Evolutionary conservation across 371 early-diverging fungal genomes (phyloP).

Genomic region (Apophysomyces variabilis): DNA sequence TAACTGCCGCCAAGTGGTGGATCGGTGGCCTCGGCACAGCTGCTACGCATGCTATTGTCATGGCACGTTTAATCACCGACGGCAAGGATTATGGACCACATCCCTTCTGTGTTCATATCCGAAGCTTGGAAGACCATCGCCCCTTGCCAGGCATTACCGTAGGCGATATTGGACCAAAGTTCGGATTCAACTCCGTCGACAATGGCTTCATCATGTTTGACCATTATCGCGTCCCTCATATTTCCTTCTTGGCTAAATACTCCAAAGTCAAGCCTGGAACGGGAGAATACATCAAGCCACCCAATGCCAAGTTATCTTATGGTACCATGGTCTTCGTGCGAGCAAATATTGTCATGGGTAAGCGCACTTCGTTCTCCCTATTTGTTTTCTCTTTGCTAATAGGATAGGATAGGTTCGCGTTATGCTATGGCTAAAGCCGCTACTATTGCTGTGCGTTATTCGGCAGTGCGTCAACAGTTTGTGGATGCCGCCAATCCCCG

Average conservation of each 20-base stretch:
- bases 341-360: slow-evolving; percentile 60
- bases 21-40: slow-evolving; percentile 86
- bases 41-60: slow-evolving; percentile 81
- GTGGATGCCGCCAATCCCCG: slow-evolving; percentile 59
- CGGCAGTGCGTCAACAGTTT: slow-evolving; percentile 84
- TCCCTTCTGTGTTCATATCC: slow-evolving; percentile 78
- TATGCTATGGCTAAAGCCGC: slow-evolving; percentile 78
- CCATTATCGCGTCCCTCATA: slow-evolving; percentile 71
- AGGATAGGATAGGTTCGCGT: slow-evolving; percentile 32
- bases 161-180: slow-evolving; percentile 84
- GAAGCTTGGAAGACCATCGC: slow-evolving; percentile 66
- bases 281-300: slow-evolving; percentile 76
- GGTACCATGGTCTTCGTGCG: slow-evolving; percentile 86
- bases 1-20: slow-evolving; percentile 88
- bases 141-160: slow-evolving; percentile 72
- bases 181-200: slow-evolving; percentile 81
- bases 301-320: slow-evolving; percentile 78
- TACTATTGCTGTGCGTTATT: slow-evolving; percentile 82
- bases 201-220: slow-evolving; percentile 86
- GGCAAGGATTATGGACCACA: slow-evolving; percentile 78
- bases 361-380: not conserved
- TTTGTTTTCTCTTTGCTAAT: not conserved
- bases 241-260: slow-evolving; percentile 74
- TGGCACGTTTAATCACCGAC: slow-evolving; percentile 73
- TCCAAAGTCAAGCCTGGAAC: slow-evolving; percentile 66